Evolutionary conservation across 2,329 filamentous ascomycete species (phyloP).

Genomic region (Aspergillus ustus): DNA sequence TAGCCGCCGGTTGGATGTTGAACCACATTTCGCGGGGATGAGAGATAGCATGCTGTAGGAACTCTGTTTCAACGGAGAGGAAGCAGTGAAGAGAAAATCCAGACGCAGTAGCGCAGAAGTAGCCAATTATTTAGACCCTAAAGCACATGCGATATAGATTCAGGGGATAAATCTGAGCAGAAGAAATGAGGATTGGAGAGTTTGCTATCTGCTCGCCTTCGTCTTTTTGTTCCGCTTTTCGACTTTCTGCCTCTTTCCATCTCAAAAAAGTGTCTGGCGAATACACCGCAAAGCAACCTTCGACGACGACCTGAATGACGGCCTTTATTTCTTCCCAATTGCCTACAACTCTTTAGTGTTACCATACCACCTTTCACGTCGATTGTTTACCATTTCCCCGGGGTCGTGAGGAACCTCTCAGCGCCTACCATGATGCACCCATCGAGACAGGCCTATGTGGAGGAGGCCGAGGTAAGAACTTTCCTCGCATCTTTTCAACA

Average conservation of each 20-base stretch:
- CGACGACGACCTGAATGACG: not conserved
- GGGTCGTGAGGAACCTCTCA: constrained; percentile 1
- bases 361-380: not conserved
- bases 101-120: not conserved
- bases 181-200: not conserved
- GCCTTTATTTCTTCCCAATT: not conserved
- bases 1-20: constrained; percentile 11
- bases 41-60: not conserved
- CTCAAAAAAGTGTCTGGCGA: constrained; percentile 1
- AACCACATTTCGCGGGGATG: not conserved
- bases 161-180: not conserved
- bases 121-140: not conserved
- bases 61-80: not conserved
- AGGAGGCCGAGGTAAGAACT: constrained; percentile 73
- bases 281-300: not conserved
- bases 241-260: constrained; percentile 16
- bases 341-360: not conserved
- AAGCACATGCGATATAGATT: not conserved
- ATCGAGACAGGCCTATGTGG: constrained; percentile 88
- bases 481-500: not conserved
- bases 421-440: constrained; percentile 71
- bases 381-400: not conserved
- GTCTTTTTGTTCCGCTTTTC: constrained; percentile 16
- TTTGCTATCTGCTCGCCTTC: not conserved
- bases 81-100: not conserved